These are phyloP conservation scores for Corymbia citriodora DNA, from an alignment of 441 rosid species.

Conservation along the genomic window DNA sequence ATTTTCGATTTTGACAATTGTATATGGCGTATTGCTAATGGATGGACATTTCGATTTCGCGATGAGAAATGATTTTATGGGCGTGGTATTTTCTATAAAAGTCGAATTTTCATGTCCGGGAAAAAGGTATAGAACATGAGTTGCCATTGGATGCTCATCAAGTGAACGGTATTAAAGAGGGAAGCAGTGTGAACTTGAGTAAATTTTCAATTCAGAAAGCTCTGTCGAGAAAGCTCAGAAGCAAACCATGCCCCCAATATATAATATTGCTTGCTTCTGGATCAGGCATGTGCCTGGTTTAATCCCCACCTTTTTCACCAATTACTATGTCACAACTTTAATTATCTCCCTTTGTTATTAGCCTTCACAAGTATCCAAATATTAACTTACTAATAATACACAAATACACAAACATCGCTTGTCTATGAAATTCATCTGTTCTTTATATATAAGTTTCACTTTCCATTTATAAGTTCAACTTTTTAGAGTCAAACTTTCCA, in stretches of 20 bases:
- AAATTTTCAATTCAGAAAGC: background rate
- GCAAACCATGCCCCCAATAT: background rate
- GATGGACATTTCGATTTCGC: background rate
- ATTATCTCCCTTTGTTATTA: background rate
- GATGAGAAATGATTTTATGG: background rate
- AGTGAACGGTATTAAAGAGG: background rate
- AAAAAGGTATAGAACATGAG: background rate
- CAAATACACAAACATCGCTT: background rate
- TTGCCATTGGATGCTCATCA: background rate
- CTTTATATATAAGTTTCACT: background rate
- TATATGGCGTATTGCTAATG: rapidly evolving
- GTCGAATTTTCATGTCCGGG: background rate
- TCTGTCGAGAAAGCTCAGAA: background rate
- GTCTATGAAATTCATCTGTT: rapidly evolving
- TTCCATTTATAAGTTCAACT: background rate
- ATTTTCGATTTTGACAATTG: background rate
- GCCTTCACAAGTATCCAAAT: background rate
- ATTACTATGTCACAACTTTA: background rate
- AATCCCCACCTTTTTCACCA: background rate
- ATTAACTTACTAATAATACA: background rate
- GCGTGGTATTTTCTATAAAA: background rate
- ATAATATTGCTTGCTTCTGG: background rate
- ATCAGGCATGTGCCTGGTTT: background rate
- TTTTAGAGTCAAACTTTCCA: too few species aligned
- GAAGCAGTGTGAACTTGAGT: background rate